phyloP scores from a whole-genome alignment of 805 yeast species.

The Huiozyma naganishii region DNA sequence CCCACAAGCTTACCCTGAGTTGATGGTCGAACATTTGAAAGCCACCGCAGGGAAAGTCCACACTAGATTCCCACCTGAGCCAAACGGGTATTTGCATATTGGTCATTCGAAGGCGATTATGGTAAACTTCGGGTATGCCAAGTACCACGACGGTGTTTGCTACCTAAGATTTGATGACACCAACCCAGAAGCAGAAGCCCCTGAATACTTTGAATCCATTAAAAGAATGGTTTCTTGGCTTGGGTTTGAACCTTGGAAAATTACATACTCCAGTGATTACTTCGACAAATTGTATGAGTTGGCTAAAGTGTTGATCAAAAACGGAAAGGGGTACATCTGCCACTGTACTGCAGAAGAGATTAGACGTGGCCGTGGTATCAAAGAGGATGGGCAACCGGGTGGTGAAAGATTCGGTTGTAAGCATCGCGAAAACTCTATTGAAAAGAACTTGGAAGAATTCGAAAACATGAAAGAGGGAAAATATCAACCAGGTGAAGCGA shows the following conservation, averaged over 20 bases:
- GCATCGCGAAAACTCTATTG: slow-evolving; percentile 60
- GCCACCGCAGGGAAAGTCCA: slow-evolving; percentile 73
- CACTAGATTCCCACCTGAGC: slow-evolving; percentile 97
- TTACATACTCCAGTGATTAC: slow-evolving; percentile 93
- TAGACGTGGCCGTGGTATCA: slow-evolving; percentile 80
- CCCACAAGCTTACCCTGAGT: slow-evolving; percentile 80
- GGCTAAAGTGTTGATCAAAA: slow-evolving; percentile 69
- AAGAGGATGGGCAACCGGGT: slow-evolving; percentile 86
- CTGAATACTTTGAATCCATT: slow-evolving; percentile 75
- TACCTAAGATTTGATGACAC: slow-evolving; percentile 94
- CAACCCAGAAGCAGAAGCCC: slow-evolving; percentile 98
- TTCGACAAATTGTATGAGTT: slow-evolving; percentile 80
- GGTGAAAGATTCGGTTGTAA: slow-evolving; percentile 81
- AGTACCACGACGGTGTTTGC: slow-evolving; percentile 75
- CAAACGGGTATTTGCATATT: slow-evolving; percentile 96
- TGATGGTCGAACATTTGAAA: slow-evolving; percentile 68
- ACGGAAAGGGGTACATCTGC: slow-evolving; percentile 80
- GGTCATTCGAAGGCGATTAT: slow-evolving; percentile 98
- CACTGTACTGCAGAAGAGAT: slow-evolving; percentile 90
- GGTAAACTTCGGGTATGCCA: slow-evolving; percentile 96
- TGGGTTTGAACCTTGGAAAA: slow-evolving; percentile 87
- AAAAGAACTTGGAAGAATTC: slow-evolving; percentile 69
- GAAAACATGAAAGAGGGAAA: slow-evolving; percentile 86
- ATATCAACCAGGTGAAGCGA: slow-evolving; percentile 85
- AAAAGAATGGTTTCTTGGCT: slow-evolving; percentile 82